Base-by-base conservation (phyloP, 1,284 basidiomycete genomes). In the Microbotryum saponariae region DNA sequence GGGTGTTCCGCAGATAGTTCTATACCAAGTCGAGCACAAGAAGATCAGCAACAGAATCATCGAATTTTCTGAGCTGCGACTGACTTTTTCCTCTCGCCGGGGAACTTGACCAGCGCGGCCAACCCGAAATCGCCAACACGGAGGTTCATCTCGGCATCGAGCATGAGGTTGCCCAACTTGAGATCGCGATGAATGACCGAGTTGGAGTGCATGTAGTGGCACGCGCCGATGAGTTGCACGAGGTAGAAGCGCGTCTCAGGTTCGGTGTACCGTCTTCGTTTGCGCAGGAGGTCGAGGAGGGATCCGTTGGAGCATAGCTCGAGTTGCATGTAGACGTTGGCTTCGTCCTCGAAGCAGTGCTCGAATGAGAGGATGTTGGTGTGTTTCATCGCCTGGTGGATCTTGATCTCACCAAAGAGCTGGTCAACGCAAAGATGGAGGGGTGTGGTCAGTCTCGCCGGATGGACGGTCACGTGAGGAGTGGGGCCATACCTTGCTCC, bases 401-500 rank as follows among this genome's bases (percentile, higher is more conserved):
- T 92, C 81, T 96, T 97, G 76, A 98, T 97, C 81, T 98, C 94
- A 64, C 93, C 93, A 72, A 94, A 97, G 63, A 97, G 83, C 92
- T 88, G 66, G 21, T 56, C 9, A 27, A 48, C 31, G 21, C n/a
- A 23, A 21, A 23, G 20, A 44, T 31, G 31, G 9, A 31, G 31
- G 7, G 31, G 7, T 31, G 25, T 10, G 50, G 20, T 52, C 27
- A 42, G 46, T 20, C n/a, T 31, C 29, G 27, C 14, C 18, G 21
- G 48, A 25, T 31, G 8, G 37, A 48, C 29, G 47, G 7, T 4
- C 18, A 50, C n/a, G 20, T 12, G 42, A 29, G 7, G 25, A 14
- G 37, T 5, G 27, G 20, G 31, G 4, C 53, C 67, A 16, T 44
- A 70, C 68, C 58, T 73, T 75, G 46, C 69, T 63, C 65, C 77